These are phyloP conservation scores for Nakazawaea ernobii DNA, from an alignment of 805 yeast genomes.

Conservation along the genomic window DNA sequence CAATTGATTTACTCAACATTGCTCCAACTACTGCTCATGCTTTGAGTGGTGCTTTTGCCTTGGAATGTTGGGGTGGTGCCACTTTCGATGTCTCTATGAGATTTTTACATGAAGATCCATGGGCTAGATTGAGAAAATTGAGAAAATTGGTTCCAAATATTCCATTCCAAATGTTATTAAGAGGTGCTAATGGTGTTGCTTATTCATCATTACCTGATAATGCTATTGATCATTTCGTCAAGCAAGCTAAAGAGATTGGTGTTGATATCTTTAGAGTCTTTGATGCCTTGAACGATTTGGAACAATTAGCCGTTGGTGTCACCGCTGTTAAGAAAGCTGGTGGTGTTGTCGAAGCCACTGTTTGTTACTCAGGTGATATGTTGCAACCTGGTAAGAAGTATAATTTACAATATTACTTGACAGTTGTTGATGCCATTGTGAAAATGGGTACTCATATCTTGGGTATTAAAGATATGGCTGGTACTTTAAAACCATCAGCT, in stretches of 20 bases:
- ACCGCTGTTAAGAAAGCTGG: slow-evolving; percentile 98
- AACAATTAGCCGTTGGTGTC: slow-evolving; percentile 94
- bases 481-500: slow-evolving; percentile 94
- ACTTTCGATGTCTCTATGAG: slow-evolving; percentile 99
- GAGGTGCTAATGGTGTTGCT: slow-evolving; percentile 99
- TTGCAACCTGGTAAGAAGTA: slow-evolving; percentile 92
- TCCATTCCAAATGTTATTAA: slow-evolving; percentile 97
- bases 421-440: slow-evolving; percentile 77
- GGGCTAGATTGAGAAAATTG: slow-evolving; percentile 89
- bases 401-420: slow-evolving; percentile 83
- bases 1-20: slow-evolving; percentile 83
- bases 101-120: slow-evolving; percentile 97
- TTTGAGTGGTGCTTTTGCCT: slow-evolving; percentile 81
- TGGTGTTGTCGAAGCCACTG: slow-evolving; percentile 97
- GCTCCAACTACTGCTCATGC: slow-evolving; percentile 95
- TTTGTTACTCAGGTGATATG: slow-evolving; percentile 99
- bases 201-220: slow-evolving; percentile 97
- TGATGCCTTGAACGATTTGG: slow-evolving; percentile 95
- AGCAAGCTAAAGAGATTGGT: slow-evolving; percentile 92
- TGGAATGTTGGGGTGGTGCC: slow-evolving; percentile 99
- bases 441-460: slow-evolving; percentile 92
- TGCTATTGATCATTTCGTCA: slow-evolving; percentile 95
- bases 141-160: slow-evolving; percentile 93
- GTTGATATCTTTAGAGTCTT: slow-evolving; percentile 97
- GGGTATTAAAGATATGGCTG: slow-evolving; percentile 99